phyloP scores from a whole-genome alignment of 768 basidiomycete species.

The Pulveroboletus frians region DNA sequence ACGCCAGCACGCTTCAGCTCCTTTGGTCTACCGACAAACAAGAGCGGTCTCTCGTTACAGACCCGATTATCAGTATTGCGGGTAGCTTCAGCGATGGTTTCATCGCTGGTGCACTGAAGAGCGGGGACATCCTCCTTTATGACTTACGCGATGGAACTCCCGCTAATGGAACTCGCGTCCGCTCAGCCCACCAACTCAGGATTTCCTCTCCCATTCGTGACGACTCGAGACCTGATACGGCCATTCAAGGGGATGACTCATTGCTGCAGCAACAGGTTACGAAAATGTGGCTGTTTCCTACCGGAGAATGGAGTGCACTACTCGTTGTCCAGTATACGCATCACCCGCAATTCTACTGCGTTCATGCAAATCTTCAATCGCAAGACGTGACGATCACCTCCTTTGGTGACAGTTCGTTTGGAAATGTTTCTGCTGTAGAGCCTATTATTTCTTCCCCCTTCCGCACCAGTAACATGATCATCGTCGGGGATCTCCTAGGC shows the following conservation, averaged over 20 bases:
- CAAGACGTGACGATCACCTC: constrained; percentile 31
- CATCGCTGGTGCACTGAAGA: constrained; percentile 47
- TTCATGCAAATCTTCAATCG: constrained; percentile 33
- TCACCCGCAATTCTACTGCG: constrained; percentile 48
- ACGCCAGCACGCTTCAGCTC: constrained; percentile 47
- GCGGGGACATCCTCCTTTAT: constrained; percentile 58
- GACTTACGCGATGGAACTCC: constrained; percentile 34
- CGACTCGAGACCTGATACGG: constrained; percentile 8
- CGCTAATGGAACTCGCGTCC: constrained; percentile 9
- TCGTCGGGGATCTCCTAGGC: constrained; percentile 64
- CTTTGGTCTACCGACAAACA: constrained; percentile 57
- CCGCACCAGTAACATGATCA: constrained; percentile 45
- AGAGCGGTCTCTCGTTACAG: constrained; percentile 33
- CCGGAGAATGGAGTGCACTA: background rate
- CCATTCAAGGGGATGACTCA: background rate
- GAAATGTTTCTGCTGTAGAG: constrained; percentile 44
- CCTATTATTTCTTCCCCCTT: constrained; percentile 41
- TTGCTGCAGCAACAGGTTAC: constrained; percentile 6
- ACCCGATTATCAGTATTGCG: constrained; percentile 49
- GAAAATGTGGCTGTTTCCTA: constrained; percentile 15
- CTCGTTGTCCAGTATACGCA: constrained; percentile 51
- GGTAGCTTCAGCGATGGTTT: constrained; percentile 39
- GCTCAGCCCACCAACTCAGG: constrained; percentile 26
- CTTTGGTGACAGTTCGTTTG: constrained; percentile 51
- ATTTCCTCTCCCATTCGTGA: constrained; percentile 34